Conservation (phyloP, 345 rosid species). For the Odontarrhena argentea region DNA sequence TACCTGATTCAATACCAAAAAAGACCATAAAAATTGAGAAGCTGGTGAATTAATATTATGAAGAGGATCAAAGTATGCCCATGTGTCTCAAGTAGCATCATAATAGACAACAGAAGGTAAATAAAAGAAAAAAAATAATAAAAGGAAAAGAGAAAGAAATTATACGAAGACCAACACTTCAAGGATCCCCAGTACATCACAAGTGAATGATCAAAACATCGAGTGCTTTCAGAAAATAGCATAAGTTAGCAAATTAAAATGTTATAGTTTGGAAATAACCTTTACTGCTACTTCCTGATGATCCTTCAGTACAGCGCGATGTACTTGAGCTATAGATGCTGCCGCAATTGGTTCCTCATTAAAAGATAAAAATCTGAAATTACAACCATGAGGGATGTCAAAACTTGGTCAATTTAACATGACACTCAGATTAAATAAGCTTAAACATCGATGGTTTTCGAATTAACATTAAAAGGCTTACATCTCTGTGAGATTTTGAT, state of each 20-base stretch:
- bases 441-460: neutral
- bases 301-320: slow-evolving; percentile 66
- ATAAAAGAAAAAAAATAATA: neutral
- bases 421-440: neutral
- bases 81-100: neutral
- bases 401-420: no score
- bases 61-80: neutral
- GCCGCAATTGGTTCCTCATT: slow-evolving; percentile 92
- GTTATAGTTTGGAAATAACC: slow-evolving; percentile 47
- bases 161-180: neutral
- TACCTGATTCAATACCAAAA: slow-evolving; percentile 52
- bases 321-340: slow-evolving; percentile 97
- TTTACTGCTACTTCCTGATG: slow-evolving; percentile 77
- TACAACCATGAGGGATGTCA: neutral
- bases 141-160: neutral
- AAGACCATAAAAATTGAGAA: neutral
- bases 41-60: neutral
- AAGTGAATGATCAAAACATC: slow-evolving; percentile 24
- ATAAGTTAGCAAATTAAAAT: neutral
- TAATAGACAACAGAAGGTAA: neutral
- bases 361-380: slow-evolving; percentile 69
- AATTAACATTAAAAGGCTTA: slow-evolving; percentile 40
- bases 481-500: slow-evolving; percentile 59
- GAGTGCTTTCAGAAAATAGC: neutral
- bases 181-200: neutral